Base-by-base conservation (phyloP, 768 basidiomycete genomes). In the Pisolithus albus region DNA sequence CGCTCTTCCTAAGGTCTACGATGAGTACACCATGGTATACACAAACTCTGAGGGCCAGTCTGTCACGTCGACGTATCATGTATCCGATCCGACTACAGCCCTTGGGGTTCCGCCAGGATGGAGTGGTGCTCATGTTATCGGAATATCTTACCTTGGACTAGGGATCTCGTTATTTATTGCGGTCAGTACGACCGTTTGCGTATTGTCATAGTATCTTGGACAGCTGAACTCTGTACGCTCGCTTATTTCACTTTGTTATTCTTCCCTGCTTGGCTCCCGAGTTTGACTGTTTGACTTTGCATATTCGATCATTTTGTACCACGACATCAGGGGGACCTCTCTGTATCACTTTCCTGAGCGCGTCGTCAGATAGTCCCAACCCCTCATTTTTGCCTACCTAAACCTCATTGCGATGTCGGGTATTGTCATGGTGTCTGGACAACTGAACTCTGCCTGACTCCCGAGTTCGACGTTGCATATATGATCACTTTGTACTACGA, bases 31-130 rank as follows among this genome's bases (percentile, higher is more conserved):
- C 3, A 61, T 85, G 42, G 65, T 79, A 24, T 52, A 78, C 34
- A 88, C 88, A 3, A 71, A 85, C 52, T 60, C 76, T 10, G 68
- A 69, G 53, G 86, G 87, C 1, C 58, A 67, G 9, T 57, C 82
- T 1, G 64, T 72, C 2, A 88, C 84, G 8, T 73, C 78, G 0
- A 76, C 78, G 9, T 81, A 78, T 32, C 75, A 76, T 13, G 60
- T 75, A 7, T 61, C 70, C 4, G 55, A 70, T 51, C 70, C 79
- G 2, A 71, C 76, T 19, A 70, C 81, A 7, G 72, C 74, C 7
- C 75, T 91, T 10, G 88, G 88, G 8, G 59, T 76, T 30, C 85
- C 86, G 11, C 82, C 85, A 16, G 81, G 84, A 21, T 80, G 74
- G 77, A 79, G 43, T 47, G 53, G 65, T 28, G 51, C 55, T 11